These are phyloP conservation scores for Lotus japonicus DNA, from an alignment of 306 rosid genomes.

Conservation along the genomic window DNA sequence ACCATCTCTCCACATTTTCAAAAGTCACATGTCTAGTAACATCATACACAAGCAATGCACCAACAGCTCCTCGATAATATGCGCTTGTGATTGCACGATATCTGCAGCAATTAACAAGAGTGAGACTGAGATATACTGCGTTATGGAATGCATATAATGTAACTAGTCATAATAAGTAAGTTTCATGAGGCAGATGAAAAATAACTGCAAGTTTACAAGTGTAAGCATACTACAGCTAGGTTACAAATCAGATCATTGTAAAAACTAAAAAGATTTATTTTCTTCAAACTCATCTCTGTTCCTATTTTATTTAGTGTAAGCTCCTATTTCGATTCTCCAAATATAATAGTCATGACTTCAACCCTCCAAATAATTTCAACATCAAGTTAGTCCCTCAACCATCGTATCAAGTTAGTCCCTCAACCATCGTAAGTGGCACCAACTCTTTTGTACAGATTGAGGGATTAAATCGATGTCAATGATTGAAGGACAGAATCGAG, in stretches of 20 bases:
- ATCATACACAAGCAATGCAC: conserved; percentile 79
- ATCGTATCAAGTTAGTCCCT: not conserved
- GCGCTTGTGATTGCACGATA: conserved; percentile 86
- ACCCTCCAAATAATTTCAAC: not conserved
- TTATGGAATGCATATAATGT: not conserved
- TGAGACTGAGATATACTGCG: conserved; percentile 8
- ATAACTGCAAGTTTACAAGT: not conserved
- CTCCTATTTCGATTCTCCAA: not conserved
- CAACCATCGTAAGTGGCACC: not conserved
- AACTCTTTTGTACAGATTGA: not conserved
- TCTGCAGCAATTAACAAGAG: conserved; percentile 32
- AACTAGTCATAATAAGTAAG: not conserved
- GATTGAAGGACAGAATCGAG: too few relatives aligned
- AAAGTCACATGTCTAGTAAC: conserved; percentile 71
- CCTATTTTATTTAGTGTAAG: not conserved
- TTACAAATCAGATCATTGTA: not conserved
- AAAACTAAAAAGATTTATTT: not conserved
- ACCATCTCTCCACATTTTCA: conserved; percentile 78
- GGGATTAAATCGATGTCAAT: not conserved
- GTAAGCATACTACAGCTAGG: not conserved
- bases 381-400: not conserved
- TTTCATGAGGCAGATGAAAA: not conserved
- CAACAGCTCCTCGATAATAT: conserved; percentile 78
- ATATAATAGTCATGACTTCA: not conserved
- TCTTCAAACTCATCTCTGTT: not conserved